Conservation (phyloP, 306 rosid genomes). For the Macrotyloma uniflorum region DNA sequence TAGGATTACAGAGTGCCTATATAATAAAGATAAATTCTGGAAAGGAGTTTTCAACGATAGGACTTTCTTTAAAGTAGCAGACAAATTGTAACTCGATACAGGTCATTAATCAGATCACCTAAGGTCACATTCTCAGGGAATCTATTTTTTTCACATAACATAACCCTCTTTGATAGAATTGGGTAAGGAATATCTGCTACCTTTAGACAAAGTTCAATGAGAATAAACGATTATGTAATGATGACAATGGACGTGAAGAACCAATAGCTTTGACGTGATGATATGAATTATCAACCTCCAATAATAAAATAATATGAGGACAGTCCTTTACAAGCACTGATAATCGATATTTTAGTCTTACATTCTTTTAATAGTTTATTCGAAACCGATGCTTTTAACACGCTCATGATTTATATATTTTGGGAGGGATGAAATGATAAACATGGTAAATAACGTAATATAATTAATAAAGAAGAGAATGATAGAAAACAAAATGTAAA, state of each 20-base stretch:
- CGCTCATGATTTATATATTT: background rate
- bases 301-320: slow-evolving; percentile 2
- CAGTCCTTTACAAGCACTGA: background rate
- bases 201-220: slow-evolving; percentile 45
- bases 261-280: background rate
- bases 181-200: slow-evolving; percentile 48
- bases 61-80: slow-evolving; percentile 36
- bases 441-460: background rate
- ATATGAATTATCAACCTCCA: background rate
- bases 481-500: background rate
- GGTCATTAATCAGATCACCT: slow-evolving; percentile 30
- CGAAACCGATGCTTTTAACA: background rate
- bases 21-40: slow-evolving; percentile 24
- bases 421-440: no score
- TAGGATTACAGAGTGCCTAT: slow-evolving; percentile 20
- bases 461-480: background rate
- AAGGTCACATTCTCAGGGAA: slow-evolving; percentile 41
- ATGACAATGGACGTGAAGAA: slow-evolving; percentile 38
- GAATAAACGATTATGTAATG: slow-evolving; percentile 47
- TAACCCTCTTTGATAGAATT: slow-evolving; percentile 34
- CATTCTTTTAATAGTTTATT: background rate
- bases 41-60: slow-evolving; percentile 30
- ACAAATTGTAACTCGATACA: slow-evolving; percentile 37
- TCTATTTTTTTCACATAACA: slow-evolving; percentile 35
- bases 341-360: background rate